phyloP scores from a whole-genome alignment of 1,284 basidiomycete species.

The Naganishia albida region DNA sequence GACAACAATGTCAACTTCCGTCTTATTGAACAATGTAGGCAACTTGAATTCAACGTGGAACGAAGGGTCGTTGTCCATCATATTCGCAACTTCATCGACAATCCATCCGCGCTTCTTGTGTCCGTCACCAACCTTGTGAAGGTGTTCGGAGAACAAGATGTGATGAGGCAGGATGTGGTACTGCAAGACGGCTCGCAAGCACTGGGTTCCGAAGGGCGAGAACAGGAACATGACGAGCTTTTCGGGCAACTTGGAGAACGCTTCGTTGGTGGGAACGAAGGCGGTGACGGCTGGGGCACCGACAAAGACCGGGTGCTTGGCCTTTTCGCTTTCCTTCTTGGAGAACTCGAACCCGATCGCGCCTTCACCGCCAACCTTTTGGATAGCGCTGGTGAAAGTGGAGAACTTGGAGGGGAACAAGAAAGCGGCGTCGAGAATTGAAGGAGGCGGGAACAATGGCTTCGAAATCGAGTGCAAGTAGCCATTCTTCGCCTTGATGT shows the following conservation, averaged over 20 bases:
- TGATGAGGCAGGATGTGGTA: conserved; percentile 67
- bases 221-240: conserved; percentile 66
- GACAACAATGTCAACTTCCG: conserved; percentile 59
- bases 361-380: conserved; percentile 60
- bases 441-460: conserved; percentile 65
- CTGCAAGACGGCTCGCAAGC: conserved; percentile 64
- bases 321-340: conserved; percentile 49
- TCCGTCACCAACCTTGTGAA: conserved; percentile 45
- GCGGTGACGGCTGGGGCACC: conserved; percentile 63
- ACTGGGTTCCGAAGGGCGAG: conserved; percentile 64
- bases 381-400: conserved; percentile 63
- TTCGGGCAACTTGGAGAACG: conserved; percentile 63
- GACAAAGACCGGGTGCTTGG: conserved; percentile 49
- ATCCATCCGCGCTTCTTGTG: conserved; percentile 34
- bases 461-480: conserved; percentile 64
- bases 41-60: conserved; percentile 59
- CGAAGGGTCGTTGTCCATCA: conserved; percentile 49
- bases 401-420: conserved; percentile 61
- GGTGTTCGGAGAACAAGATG: conserved; percentile 62
- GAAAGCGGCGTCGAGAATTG: conserved; percentile 64
- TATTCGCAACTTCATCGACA: conserved; percentile 32
- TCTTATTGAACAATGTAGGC: conserved; percentile 59
- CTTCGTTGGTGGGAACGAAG: conserved; percentile 67
- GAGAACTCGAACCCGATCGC: conserved; percentile 57
- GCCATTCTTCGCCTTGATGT: conserved; percentile 65